These are phyloP conservation scores for Berberis thunbergii DNA, from an alignment of 164 flowering plant species.

Conservation along the genomic window DNA sequence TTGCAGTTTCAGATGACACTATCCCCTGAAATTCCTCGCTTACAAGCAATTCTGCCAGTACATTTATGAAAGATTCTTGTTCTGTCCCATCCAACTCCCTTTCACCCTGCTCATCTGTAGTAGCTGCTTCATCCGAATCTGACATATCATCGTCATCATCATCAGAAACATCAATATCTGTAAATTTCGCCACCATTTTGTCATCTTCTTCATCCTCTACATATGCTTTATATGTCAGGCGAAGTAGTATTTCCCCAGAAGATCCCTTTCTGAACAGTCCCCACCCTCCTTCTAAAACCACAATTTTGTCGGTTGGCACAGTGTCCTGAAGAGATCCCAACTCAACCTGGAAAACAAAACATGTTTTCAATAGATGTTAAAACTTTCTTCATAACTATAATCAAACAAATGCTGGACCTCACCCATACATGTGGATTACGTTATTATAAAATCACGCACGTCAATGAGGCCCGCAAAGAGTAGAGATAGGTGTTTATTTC, in stretches of 20 bases:
- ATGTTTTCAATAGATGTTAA: not conserved
- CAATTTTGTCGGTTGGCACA: slow-evolving; percentile 82
- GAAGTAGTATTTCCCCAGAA: slow-evolving; percentile 75
- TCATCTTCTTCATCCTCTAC: slow-evolving; percentile 99
- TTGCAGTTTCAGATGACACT: slow-evolving; percentile 65
- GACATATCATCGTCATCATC: slow-evolving; percentile 40
- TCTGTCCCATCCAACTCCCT: slow-evolving; percentile 27
- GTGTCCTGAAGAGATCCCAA: slow-evolving; percentile 81
- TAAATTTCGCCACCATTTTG: slow-evolving; percentile 19
- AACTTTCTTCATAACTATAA: not conserved
- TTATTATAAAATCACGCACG: too few relatives aligned
- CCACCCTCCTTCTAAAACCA: slow-evolving; percentile 70
- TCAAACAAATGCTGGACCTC: too few relatives aligned
- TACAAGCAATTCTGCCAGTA: slow-evolving; percentile 75
- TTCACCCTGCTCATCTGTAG: slow-evolving; percentile 18
- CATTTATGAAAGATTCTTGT: slow-evolving; percentile 82
- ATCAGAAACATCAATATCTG: slow-evolving; percentile 52
- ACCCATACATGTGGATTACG: too few relatives aligned
- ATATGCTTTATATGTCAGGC: slow-evolving; percentile 90
- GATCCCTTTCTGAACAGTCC: slow-evolving; percentile 48
- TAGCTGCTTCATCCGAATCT: slow-evolving; percentile 44
- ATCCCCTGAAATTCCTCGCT: slow-evolving; percentile 98
- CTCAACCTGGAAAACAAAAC: slow-evolving; percentile 51
- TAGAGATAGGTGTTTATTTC: too few relatives aligned
- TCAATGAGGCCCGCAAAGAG: too few relatives aligned